A percentile compares a stretch with the other conserved stretches of the same genome.
These are phyloP conservation scores for Pterocarpus macrocarpus DNA, from an alignment of 306 rosid species.

Conservation along the genomic window DNA sequence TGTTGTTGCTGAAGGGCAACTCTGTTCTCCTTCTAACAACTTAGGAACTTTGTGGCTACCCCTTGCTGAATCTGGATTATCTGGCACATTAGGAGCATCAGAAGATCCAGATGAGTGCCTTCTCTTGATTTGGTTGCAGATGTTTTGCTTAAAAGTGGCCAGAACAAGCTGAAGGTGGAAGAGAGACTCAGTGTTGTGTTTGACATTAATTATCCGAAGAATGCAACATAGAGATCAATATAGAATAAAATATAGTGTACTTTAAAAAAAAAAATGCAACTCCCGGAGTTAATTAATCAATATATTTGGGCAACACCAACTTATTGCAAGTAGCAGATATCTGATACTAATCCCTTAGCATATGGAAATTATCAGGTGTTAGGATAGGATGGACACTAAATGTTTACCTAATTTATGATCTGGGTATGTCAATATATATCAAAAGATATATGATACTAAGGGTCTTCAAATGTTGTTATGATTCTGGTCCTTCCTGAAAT, in stretches of 20 bases:
- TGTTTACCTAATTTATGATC: neutral
- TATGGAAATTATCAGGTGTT: neutral
- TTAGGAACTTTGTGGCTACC: conserved; percentile 30
- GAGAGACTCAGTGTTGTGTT: neutral
- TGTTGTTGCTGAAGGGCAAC: conserved; percentile 41
- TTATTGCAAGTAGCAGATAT: neutral
- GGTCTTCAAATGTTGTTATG: neutral
- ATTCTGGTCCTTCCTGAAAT: neutral
- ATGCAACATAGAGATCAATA: neutral
- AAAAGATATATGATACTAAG: neutral
- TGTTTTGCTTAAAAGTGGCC: conserved; percentile 58
- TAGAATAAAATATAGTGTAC: neutral
- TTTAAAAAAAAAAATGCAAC: neutral
- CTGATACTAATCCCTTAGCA: neutral
- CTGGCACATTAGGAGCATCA: neutral
- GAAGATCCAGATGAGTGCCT: conserved; percentile 24
- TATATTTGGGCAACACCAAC: neutral
- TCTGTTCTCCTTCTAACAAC: conserved; percentile 28
- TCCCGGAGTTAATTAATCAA: neutral
- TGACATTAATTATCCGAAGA: neutral
- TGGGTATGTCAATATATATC: neutral
- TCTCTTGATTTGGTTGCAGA: conserved; percentile 35
- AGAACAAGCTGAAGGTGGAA: conserved; percentile 52
- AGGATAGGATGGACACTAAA: neutral
- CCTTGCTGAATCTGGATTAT: conserved; percentile 16